Conservation (phyloP, 2,329 filamentous ascomycete species). For the Raffaelea arxii region DNA sequence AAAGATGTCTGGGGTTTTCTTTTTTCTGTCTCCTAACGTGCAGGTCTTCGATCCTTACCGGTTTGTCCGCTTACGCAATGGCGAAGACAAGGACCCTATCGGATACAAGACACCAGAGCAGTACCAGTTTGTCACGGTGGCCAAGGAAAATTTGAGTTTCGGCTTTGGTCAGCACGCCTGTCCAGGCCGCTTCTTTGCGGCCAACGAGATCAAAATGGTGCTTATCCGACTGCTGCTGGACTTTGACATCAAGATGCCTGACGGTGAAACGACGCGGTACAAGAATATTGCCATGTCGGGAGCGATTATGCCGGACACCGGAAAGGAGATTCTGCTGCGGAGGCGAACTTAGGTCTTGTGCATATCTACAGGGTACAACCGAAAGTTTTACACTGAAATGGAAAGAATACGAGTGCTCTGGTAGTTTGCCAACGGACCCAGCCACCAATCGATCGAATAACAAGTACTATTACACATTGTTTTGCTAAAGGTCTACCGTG, state of each 20-base stretch:
- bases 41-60: constrained; percentile 28
- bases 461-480: no score
- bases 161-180: constrained; percentile 31
- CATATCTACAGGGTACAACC: no score
- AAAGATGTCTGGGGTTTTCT: no score
- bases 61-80: constrained; percentile 14
- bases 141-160: constrained; percentile 23
- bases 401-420: no score
- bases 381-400: no score
- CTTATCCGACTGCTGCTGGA: neutral
- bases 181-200: constrained; percentile 27
- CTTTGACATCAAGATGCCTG: constrained; percentile 19
- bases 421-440: no score
- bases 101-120: constrained; percentile 9
- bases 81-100: neutral
- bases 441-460: no score
- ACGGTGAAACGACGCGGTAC: constrained; percentile 16
- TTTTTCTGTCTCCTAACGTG: no score
- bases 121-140: constrained; percentile 30
- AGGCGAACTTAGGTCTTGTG: no score
- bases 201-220: constrained; percentile 27
- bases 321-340: no score
- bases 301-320: no score
- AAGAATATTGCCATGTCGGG: constrained; percentile 17
- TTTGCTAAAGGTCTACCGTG: no score